Conservation (phyloP, 306 rosid species). For the Astragalus glycyphyllos region DNA sequence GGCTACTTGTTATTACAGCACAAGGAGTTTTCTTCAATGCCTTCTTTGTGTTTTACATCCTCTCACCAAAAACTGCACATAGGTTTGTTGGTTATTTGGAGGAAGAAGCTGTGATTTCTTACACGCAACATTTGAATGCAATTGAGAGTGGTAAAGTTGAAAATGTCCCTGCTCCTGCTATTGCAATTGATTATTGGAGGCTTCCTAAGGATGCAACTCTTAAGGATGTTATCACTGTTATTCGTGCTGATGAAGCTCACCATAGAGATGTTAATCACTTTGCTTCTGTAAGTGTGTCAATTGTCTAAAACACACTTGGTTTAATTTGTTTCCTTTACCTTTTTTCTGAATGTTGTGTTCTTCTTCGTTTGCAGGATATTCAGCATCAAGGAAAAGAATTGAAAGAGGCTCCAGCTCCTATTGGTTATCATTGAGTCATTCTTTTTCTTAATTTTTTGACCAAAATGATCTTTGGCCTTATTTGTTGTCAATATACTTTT, state of each 20-base stretch:
- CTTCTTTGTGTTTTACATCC: constrained; percentile 61
- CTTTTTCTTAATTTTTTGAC: not conserved
- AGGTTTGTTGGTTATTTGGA: constrained; percentile 80
- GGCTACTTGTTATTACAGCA: constrained; percentile 65
- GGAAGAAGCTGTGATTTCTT: constrained; percentile 76
- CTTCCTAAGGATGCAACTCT: constrained; percentile 73
- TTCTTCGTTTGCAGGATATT: constrained; percentile 49
- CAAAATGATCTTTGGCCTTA: not conserved
- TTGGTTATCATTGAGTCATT: constrained; percentile 52
- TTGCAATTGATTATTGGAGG: constrained; percentile 86
- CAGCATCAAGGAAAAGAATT: constrained; percentile 54
- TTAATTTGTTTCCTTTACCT: not conserved
- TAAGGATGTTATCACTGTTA: constrained; percentile 69
- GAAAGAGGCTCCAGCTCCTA: constrained; percentile 52
- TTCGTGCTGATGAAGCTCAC: constrained; percentile 92
- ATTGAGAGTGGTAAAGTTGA: constrained; percentile 66
- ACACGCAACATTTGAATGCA: constrained; percentile 64
- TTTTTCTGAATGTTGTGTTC: not conserved
- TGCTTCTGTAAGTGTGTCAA: constrained; percentile 69
- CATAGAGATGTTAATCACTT: constrained; percentile 83
- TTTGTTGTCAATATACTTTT: too few relatives aligned
- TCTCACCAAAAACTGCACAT: constrained; percentile 73
- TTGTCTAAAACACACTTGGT: not conserved
- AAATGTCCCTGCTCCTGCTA: constrained; percentile 78
- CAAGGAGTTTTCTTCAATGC: constrained; percentile 88